Conservation (phyloP, 2,329 filamentous ascomycete species). For the Akanthomyces uredinophilus region DNA sequence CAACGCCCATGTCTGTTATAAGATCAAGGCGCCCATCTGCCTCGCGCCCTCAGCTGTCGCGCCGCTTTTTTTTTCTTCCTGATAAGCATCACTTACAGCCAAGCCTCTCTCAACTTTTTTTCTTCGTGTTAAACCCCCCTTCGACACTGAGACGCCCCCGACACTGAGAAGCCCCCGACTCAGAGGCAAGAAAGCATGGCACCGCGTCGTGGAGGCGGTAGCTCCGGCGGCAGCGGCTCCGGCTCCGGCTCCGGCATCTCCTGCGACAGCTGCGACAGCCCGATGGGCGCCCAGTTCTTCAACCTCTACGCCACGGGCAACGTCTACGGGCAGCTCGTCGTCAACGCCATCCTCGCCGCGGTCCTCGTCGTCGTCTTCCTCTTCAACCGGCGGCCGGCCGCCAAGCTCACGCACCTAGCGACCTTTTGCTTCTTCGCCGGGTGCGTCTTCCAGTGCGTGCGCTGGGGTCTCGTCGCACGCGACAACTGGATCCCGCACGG, state of each 20-base stretch:
- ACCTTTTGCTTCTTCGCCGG: background rate
- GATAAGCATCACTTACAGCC: background rate
- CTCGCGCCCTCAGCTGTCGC: background rate
- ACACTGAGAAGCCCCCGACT: background rate
- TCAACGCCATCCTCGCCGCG: background rate
- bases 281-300: background rate
- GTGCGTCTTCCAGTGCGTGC: slow-evolving; percentile 8
- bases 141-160: too few relatives aligned
- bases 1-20: background rate
- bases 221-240: background rate
- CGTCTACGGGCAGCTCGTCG: background rate
- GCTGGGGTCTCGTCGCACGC: background rate
- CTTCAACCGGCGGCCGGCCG: background rate
- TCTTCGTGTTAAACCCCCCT: too few relatives aligned
- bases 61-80: too few relatives aligned
- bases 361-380: background rate
- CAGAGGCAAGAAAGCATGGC: too few relatives aligned
- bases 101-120: too few relatives aligned
- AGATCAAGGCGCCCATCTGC: background rate
- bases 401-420: background rate
- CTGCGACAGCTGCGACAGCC: background rate
- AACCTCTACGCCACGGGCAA: background rate
- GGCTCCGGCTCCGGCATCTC: background rate
- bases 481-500: background rate
- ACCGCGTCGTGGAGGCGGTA: background rate